Evolutionary conservation across 176 grass and related monocot genomes (phyloP), one percentile per base, ranked within the genome.

Genomic region (Musa troglodytarum): DNA sequence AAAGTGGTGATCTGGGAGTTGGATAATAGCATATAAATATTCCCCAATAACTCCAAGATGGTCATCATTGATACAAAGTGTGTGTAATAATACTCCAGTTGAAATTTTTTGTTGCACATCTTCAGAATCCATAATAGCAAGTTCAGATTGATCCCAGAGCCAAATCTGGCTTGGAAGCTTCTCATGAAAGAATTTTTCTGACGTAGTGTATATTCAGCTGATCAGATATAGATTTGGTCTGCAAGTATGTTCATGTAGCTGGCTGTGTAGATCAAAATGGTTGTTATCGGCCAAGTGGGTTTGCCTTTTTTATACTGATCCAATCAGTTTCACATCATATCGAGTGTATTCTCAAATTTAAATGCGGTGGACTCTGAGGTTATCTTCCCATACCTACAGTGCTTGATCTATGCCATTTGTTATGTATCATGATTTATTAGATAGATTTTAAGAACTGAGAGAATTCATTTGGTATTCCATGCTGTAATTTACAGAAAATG

Each of bases 1-100:
- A 99, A 99, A 76, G 80, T 99, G 25, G 96, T 95, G 73, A 74
- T 95, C 49, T 99, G 96, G 96, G 91, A 99, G 72, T 69, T 91
- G 26, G 91, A 89, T 69, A 86, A 89, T 70, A 72, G 68, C 34
- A 43, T 51, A 57, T 76, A 59, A 72, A 67, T 70, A 76, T 80
- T 71, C 72, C 34, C 22, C 28, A 81, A 49, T 80, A 62, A 76
- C 49, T 72, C 73, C 72, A 61, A 71, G 51, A 25, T 65, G 52
- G 64, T 70, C 24, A 54, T 83, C 75, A 52, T 78, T 29, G 15
- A 76, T 64, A 77, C 73, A 57, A 67, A 25, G 25, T 69, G 52
- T 65, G 24, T 72, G 34, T 43, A 43, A 43, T 43, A 63, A 76
- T 62, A 78, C 65, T 63, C 10, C 17, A 64, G 21, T n/a, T 24